Evolutionary conservation across 805 yeast genomes (phyloP).

Genomic region (Lipomyces chichibuensis): DNA sequence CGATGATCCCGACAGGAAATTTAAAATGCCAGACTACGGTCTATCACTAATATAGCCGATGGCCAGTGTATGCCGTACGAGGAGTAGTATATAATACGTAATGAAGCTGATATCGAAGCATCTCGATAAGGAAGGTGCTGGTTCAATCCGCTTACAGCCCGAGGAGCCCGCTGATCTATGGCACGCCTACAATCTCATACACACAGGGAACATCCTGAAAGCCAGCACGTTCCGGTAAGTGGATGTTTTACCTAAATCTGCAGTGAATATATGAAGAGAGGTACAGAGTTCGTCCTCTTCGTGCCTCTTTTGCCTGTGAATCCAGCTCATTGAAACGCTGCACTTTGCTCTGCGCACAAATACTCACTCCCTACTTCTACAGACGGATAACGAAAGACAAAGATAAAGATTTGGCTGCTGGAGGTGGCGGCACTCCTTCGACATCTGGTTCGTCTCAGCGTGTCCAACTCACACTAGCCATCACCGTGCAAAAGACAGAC

Average conservation of each 20-base stretch:
- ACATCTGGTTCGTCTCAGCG: slow-evolving; percentile 50
- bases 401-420: slow-evolving; percentile 6
- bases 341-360: not conserved
- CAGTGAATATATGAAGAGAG: not conserved
- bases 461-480: slow-evolving; percentile 61
- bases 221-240: slow-evolving; percentile 71
- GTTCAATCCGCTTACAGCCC: slow-evolving; percentile 67
- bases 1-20: not conserved
- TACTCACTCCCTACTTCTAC: not conserved
- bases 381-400: slow-evolving; percentile 30
- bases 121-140: slow-evolving; percentile 63
- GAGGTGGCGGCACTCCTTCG: slow-evolving; percentile 36
- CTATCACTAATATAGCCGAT: not conserved
- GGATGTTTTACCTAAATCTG: slow-evolving; percentile 28
- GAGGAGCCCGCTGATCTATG: slow-evolving; percentile 92
- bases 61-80: not conserved
- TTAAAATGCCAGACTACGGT: not conserved
- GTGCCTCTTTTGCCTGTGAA: no score
- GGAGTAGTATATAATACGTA: not conserved
- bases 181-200: slow-evolving; percentile 79
- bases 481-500: slow-evolving; percentile 69
- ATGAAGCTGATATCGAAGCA: slow-evolving; percentile 62
- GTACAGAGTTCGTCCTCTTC: no score
- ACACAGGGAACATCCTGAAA: slow-evolving; percentile 72
- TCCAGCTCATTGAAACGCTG: not conserved